Evolutionary conservation across 768 basidiomycete species (phyloP).

Genomic region (Phaeotremella skinneri): DNA sequence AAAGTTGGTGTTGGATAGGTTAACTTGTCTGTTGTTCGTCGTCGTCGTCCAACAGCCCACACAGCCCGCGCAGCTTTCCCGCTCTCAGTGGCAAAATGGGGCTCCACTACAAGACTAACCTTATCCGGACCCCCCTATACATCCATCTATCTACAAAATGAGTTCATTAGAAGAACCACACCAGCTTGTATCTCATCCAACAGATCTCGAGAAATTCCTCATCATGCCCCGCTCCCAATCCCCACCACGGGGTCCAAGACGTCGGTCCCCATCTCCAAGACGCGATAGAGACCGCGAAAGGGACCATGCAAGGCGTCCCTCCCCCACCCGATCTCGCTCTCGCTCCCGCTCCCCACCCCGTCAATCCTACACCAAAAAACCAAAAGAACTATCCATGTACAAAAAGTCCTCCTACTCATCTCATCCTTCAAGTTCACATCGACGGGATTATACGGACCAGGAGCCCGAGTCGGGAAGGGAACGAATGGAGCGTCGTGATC

Average conservation of each 20-base stretch:
- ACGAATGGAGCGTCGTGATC: conserved; percentile 32
- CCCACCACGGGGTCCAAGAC: conserved; percentile 21
- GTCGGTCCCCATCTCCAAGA: conserved; percentile 16
- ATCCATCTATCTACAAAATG: background rate
- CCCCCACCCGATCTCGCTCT: background rate
- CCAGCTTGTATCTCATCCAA: background rate
- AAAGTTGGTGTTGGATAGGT: too few relatives aligned
- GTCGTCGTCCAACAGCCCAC: too few relatives aligned
- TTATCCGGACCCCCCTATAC: background rate
- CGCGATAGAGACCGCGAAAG: conserved; percentile 8
- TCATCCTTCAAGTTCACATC: conserved; percentile 35
- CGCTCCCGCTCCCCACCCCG: conserved; percentile 34
- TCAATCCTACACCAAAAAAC: conserved; percentile 19
- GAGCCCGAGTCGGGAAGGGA: conserved; percentile 29
- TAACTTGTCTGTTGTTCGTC: too few relatives aligned
- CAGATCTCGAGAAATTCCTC: too few relatives aligned
- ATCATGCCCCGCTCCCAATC: conserved; percentile 43
- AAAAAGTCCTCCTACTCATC: conserved; percentile 40
- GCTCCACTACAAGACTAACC: background rate
- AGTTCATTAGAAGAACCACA: background rate
- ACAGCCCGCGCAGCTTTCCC: too few relatives aligned
- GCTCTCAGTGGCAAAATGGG: conserved; percentile 1
- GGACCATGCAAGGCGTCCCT: conserved; percentile 5
- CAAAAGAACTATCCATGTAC: conserved; percentile 52
- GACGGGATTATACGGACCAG: conserved; percentile 42